A percentile compares a stretch with the other conserved stretches of the same genome.
These are phyloP conservation scores for Clonostachys rhizophaga DNA, from an alignment of 2,329 filamentous ascomycete genomes.

Conservation along the genomic window DNA sequence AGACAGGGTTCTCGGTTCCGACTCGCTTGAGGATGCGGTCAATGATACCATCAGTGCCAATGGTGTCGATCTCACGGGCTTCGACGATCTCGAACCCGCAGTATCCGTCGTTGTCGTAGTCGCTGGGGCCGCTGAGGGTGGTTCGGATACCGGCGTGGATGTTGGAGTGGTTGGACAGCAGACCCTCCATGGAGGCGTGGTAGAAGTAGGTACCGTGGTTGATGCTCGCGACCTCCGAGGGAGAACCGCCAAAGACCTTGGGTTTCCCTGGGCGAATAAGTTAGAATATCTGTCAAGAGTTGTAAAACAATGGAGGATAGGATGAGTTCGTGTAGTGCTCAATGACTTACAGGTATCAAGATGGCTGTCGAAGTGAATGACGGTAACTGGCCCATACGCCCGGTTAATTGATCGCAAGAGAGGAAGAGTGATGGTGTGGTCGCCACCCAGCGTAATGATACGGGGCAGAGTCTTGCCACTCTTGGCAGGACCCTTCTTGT, in stretches of 20 bases:
- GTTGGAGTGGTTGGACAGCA: slow-evolving; percentile 77
- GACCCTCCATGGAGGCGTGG: slow-evolving; percentile 72
- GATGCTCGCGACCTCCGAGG: slow-evolving; percentile 69
- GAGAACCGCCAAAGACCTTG: slow-evolving; percentile 81
- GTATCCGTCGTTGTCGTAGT: slow-evolving; percentile 84
- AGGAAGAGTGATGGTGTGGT: slow-evolving; percentile 59
- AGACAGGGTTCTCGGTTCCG: slow-evolving; percentile 73
- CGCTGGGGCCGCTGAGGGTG: slow-evolving; percentile 70
- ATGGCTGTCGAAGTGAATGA: slow-evolving; percentile 61
- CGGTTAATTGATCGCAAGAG: slow-evolving; percentile 55
- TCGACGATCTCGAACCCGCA: slow-evolving; percentile 81
- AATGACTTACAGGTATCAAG: slow-evolving; percentile 58
- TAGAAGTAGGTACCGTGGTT: slow-evolving; percentile 92
- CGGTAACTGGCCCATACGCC: slow-evolving; percentile 54
- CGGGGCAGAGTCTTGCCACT: slow-evolving; percentile 73
- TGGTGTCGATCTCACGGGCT: slow-evolving; percentile 81
- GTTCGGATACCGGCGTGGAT: slow-evolving; percentile 87
- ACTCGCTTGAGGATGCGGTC: slow-evolving; percentile 66
- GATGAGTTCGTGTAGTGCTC: background rate
- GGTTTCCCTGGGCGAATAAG: slow-evolving; percentile 55
- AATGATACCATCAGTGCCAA: slow-evolving; percentile 69
- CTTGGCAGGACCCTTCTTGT: slow-evolving; percentile 63
- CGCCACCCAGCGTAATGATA: slow-evolving; percentile 70
- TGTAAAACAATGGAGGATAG: slow-evolving; percentile 6
- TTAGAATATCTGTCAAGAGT: too few species aligned